Conservation (phyloP, 2,329 filamentous ascomycete species). For the Cladosporium sp. region DNA sequence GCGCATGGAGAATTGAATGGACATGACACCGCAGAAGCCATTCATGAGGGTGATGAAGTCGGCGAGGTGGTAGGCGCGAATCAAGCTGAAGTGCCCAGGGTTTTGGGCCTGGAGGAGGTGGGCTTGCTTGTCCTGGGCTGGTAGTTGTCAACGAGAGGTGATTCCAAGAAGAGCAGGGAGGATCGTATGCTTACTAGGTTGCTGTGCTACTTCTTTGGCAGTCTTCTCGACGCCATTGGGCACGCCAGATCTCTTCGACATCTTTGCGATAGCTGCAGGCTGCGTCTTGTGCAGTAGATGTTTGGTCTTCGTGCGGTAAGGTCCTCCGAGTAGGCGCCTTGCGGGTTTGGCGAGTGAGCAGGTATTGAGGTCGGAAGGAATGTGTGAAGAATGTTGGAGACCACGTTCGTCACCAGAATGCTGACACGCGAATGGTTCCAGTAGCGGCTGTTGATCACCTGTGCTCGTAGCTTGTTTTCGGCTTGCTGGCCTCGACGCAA, state of each 20-base stretch:
- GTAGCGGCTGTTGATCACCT: slow-evolving; percentile 4
- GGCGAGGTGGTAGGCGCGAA: slow-evolving; percentile 66
- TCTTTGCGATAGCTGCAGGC: slow-evolving; percentile 31
- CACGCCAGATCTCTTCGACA: slow-evolving; percentile 61
- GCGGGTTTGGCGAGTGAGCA: too few species aligned
- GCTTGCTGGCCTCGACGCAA: background rate
- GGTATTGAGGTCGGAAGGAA: background rate
- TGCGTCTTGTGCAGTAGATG: background rate
- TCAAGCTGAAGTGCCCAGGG: slow-evolving; percentile 64
- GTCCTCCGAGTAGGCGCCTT: background rate
- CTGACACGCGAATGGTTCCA: background rate
- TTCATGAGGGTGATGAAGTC: slow-evolving; percentile 81
- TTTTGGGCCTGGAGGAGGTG: slow-evolving; percentile 62
- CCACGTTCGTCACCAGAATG: background rate
- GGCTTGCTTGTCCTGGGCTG: slow-evolving; percentile 72
- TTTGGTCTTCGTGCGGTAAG: background rate
- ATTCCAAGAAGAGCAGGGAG: background rate
- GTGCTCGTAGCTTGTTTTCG: slow-evolving; percentile 6
- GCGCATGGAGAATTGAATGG: slow-evolving; percentile 88
- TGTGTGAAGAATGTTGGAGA: background rate
- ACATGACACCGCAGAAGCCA: slow-evolving; percentile 87
- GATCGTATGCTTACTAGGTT: slow-evolving; percentile 38
- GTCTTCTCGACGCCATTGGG: slow-evolving; percentile 49
- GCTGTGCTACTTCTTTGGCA: slow-evolving; percentile 32
- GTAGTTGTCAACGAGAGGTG: background rate